Conservation (phyloP, 2,329 filamentous ascomycete genomes). For the Sclerotinia glacialis region DNA sequence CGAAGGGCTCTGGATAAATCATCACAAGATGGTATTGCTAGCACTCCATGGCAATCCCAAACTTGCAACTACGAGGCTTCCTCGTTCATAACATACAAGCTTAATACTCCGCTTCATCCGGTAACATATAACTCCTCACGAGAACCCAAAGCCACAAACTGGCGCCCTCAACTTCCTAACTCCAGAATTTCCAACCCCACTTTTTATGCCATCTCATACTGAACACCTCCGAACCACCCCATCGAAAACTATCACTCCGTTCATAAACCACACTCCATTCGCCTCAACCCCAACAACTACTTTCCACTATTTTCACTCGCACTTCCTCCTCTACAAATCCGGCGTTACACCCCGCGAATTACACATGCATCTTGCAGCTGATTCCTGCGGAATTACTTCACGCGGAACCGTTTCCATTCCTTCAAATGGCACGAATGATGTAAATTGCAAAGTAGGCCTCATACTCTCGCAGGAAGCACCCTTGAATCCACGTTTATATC, state of each 20-base stretch:
- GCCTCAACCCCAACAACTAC: not conserved
- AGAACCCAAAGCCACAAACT: not conserved
- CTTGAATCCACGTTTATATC: not conserved
- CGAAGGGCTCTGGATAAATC: not conserved
- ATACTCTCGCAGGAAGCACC: not conserved
- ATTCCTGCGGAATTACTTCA: not conserved
- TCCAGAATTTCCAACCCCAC: not conserved
- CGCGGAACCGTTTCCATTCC: not conserved
- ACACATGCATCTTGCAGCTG: not conserved
- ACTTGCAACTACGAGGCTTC: not conserved
- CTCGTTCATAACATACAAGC: not conserved
- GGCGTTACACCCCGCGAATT: not conserved
- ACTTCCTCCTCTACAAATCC: not conserved
- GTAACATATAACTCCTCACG: too few relatives aligned
- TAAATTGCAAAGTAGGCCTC: not conserved
- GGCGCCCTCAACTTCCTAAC: not conserved
- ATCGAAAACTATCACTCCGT: slow-evolving; percentile 6
- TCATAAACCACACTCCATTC: slow-evolving; percentile 5
- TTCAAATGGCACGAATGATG: not conserved
- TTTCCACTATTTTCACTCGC: not conserved
- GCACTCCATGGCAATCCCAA: not conserved
- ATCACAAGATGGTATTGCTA: not conserved
- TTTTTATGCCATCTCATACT: not conserved
- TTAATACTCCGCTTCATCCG: not conserved
- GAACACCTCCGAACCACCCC: not conserved